Evolutionary conservation across 2,329 filamentous ascomycete genomes (phyloP).

Genomic region (Pseudogymnoascus sp.): DNA sequence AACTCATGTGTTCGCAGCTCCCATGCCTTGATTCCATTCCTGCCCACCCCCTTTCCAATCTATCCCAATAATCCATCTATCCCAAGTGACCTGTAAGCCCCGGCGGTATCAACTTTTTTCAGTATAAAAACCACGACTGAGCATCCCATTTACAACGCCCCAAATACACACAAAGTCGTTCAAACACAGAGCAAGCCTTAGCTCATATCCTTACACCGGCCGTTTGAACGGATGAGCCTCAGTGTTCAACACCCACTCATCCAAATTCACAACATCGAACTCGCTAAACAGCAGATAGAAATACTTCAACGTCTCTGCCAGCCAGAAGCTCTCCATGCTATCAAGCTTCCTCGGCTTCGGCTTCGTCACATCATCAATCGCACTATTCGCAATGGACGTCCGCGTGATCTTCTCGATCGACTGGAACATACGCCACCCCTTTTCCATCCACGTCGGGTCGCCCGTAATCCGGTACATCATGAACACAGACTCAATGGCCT

Average conservation of each 20-base stretch:
- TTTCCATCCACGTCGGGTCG: slow-evolving; percentile 28
- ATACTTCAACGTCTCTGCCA: slow-evolving; percentile 67
- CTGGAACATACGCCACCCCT: slow-evolving; percentile 39
- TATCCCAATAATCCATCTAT: neutral
- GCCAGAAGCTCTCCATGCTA: slow-evolving; percentile 55
- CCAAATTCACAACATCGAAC: slow-evolving; percentile 51
- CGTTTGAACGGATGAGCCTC: slow-evolving; percentile 26
- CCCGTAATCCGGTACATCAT: slow-evolving; percentile 38
- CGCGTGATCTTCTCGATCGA: slow-evolving; percentile 34
- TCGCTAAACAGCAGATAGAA: slow-evolving; percentile 74
- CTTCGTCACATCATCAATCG: slow-evolving; percentile 31
- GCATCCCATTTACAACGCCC: neutral
- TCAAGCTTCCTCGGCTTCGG: slow-evolving; percentile 38
- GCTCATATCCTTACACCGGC: slow-evolving; percentile 9
- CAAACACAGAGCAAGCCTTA: neutral
- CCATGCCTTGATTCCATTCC: neutral
- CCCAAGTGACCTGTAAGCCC: neutral
- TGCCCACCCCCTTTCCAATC: neutral
- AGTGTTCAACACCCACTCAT: slow-evolving; percentile 52
- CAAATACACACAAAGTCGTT: neutral
- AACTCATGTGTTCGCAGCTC: neutral
- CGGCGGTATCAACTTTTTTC: neutral
- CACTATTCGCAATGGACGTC: slow-evolving; percentile 34
- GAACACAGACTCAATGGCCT: slow-evolving; percentile 61
- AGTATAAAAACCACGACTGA: neutral